Conservation (phyloP, 176 grass and related monocot genomes). For the Ensete glaucum region DNA sequence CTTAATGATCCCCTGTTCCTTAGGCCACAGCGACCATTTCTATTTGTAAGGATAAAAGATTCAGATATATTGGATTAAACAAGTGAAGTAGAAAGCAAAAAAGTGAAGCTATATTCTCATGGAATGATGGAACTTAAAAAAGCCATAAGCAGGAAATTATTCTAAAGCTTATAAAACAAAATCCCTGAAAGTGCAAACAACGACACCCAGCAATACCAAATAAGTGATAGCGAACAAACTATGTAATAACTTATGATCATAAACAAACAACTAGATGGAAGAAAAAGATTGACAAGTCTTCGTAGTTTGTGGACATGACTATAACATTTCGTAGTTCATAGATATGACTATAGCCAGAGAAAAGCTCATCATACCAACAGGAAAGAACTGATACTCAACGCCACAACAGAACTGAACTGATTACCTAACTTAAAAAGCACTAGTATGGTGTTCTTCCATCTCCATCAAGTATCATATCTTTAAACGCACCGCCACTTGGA, state of each 20-base stretch:
- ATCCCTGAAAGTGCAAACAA: too few relatives aligned
- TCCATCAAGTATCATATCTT: conserved; percentile 87
- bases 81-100: too few relatives aligned
- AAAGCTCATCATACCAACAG: neutral
- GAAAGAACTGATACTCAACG: neutral
- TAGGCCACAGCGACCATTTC: too few relatives aligned
- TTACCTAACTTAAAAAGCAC: neutral
- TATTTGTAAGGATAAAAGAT: too few relatives aligned
- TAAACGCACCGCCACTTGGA: conserved; percentile 77
- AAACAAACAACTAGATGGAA: neutral
- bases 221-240: neutral
- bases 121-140: too few relatives aligned
- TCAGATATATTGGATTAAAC: too few relatives aligned
- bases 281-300: neutral
- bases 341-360: too few relatives aligned
- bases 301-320: neutral
- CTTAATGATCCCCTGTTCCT: too few relatives aligned
- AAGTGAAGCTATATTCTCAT: too few relatives aligned
- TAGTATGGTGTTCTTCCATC: conserved; percentile 71
- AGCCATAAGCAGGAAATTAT: too few relatives aligned
- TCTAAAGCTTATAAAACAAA: too few relatives aligned
- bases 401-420: neutral
- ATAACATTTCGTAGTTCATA: neutral
- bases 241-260: neutral
- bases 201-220: too few relatives aligned